Evolutionary conservation across 148 eudicot genomes (phyloP), one percentile per base, ranked within the genome.

Genomic region (Camellia lanceoleosa): DNA sequence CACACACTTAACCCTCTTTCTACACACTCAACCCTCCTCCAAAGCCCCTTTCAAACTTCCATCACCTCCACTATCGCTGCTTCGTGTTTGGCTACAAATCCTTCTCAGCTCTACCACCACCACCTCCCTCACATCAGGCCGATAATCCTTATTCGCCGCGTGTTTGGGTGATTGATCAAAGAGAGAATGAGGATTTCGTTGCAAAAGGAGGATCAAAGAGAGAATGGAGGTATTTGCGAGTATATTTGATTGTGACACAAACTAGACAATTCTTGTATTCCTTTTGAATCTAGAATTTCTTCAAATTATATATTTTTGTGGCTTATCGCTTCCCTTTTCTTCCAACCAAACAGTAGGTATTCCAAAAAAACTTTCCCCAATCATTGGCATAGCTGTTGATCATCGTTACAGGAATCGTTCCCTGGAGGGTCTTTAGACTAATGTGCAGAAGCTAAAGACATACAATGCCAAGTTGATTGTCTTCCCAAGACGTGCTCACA

Each of bases 391-490:
- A 30, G 81, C 94, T 0, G 89, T 91, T 83, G 93, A 93, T 78
- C 97, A 93, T 72, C 85, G 93, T 19, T 92, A 94, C 78, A 86
- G 84, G 71, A 93, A 91, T 85, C 79, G 91, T 30, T 93, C 94
- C 5, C 73, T 91, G n/a, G 97, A 93, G 82, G 85, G 89, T 60
- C 88, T 93, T 5, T 91, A 90, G 80, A 30, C 89, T 54, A 93
- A 93, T 79, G 90, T 89, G 3, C 91, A 90, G 81, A 88, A 93
- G 90, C 83, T 91, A 60, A 91, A 90, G 89, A 89, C 92, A 3
- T 93, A 88, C 89, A 93, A 93, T 84, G 94, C 94, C 82, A 93
- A 93, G 87, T 73, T 93, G 46, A 94, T 91, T 74, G 91, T 93
- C 82, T 93, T 91, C 94, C 97, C 97, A 78, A 86, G 91, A 46